A percentile compares a stretch with the other conserved stretches of the same genome.
Evolutionary conservation across 1,139 yeast genomes (phyloP).

Genomic region (Zygoascus sp.): DNA sequence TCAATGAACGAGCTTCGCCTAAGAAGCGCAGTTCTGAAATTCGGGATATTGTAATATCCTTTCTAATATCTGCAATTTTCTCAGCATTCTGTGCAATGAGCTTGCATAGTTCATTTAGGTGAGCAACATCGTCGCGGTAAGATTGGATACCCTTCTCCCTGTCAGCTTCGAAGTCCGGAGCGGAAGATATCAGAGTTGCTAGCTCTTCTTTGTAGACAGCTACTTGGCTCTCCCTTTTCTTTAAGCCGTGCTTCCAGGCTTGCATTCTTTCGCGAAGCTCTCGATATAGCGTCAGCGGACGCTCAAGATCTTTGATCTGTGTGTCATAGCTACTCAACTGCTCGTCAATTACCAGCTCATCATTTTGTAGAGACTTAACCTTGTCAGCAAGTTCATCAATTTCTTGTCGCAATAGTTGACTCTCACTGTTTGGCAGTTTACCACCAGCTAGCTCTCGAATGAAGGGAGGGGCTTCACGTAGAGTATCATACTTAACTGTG

Average conservation of each 20-base stretch:
- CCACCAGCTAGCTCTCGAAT: conserved; percentile 10
- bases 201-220: conserved; percentile 24
- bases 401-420: conserved; percentile 19
- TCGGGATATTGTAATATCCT: not conserved
- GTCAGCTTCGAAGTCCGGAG: conserved; percentile 17
- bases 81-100: not conserved
- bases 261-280: conserved; percentile 12
- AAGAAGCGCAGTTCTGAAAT: not conserved
- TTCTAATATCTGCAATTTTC: not conserved
- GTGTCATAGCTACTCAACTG: conserved; percentile 13
- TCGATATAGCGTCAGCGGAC: conserved; percentile 3
- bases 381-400: conserved; percentile 19
- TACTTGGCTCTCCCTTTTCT: conserved; percentile 29
- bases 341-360: conserved; percentile 14
- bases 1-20: not conserved
- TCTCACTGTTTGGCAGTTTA: conserved; percentile 19
- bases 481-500: conserved; percentile 9
- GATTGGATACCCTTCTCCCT: conserved; percentile 25
- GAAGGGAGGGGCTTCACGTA: not conserved
- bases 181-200: conserved; percentile 1
- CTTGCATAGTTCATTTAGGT: not conserved
- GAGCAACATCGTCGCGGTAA: not conserved
- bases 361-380: conserved; percentile 13
- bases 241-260: conserved; percentile 20
- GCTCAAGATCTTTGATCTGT: conserved; percentile 9